Conservation (phyloP, 352 stramenopile species). For the Phytopythium aichiense region DNA sequence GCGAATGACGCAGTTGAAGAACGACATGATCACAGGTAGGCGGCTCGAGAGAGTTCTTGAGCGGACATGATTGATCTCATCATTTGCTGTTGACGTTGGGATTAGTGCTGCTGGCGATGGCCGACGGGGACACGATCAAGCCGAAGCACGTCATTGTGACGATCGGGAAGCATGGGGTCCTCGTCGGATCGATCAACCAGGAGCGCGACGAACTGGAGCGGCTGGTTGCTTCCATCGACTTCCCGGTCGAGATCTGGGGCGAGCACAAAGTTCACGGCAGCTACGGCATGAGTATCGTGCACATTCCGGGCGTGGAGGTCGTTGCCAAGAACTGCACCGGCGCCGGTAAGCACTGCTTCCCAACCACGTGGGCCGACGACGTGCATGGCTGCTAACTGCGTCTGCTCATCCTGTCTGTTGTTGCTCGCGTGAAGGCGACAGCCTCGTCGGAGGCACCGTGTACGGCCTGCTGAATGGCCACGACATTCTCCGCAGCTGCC, state of each 20-base stretch:
- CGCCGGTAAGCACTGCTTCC: conserved; percentile 34
- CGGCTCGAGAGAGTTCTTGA: background rate
- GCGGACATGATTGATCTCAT: no score
- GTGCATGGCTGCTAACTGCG: background rate
- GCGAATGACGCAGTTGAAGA: conserved; percentile 54
- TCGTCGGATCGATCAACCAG: conserved; percentile 61
- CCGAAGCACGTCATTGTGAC: conserved; percentile 77
- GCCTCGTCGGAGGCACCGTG: conserved; percentile 70
- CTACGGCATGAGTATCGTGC: conserved; percentile 49
- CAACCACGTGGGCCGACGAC: background rate
- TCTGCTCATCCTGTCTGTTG: background rate
- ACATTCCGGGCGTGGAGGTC: conserved; percentile 56
- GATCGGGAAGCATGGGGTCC: conserved; percentile 66
- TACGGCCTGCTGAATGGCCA: conserved; percentile 62
- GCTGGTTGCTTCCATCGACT: conserved; percentile 25
- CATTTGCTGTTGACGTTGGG: background rate
- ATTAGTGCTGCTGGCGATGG: conserved; percentile 63
- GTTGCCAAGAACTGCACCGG: conserved; percentile 69
- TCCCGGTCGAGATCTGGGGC: conserved; percentile 53
- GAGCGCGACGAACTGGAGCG: background rate
- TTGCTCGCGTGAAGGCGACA: conserved; percentile 39
- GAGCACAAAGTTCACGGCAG: conserved; percentile 41
- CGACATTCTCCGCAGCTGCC: conserved; percentile 61
- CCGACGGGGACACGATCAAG: conserved; percentile 32
- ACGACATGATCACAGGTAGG: conserved; percentile 61